Evolutionary conservation across 2,329 filamentous ascomycete species (phyloP), one percentile per base, ranked within the genome.

Genomic region (Monilinia laxa): DNA sequence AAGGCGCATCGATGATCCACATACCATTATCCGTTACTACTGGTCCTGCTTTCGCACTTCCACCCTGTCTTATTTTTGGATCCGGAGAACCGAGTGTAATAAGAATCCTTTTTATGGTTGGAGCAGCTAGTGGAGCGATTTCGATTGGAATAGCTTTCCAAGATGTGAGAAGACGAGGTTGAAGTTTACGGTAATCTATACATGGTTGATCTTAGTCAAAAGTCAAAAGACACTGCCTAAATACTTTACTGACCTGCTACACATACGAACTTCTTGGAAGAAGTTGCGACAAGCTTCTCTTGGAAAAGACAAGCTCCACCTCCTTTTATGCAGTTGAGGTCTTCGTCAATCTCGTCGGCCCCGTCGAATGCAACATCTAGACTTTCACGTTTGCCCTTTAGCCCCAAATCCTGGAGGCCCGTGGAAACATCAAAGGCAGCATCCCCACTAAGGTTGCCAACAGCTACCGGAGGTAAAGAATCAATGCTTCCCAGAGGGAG

Each of bases 221-320:
- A 51, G 31, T 38, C n/a, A 10, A 12, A 38, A 40, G n/a, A 25
- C 47, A 25, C 4, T 20, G n/a, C 14, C 31, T 55, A n/a, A 57
- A 31, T n/a, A 40, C 3, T 52, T 59, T 23, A 66, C 84, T 74
- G 79, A 91, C 89, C 90, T 66, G 92, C 92, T 67, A 96, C 92
- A 74, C 91, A 94, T 70, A 97, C 84, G 75, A 97, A 97, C 76
- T 91, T 91, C 79, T 87, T 90, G 4, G 92, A 90, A 60, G 90
- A 86, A 68, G 92, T 87, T 6, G 93, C 93, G 5, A 99, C 93
- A 47, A 99, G 83, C 82, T 99, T 99, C 81, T 99, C 95, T 79
- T 98, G 95, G 81, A 97, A 96, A 66, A 98, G 81, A 79, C 95
- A 99, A n/a, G 93, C 95, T 67, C 95, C 95, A 60, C 95, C 95